Evolutionary conservation across 306 rosid genomes (phyloP).

Genomic region (Cotoneaster glaucophyllus): DNA sequence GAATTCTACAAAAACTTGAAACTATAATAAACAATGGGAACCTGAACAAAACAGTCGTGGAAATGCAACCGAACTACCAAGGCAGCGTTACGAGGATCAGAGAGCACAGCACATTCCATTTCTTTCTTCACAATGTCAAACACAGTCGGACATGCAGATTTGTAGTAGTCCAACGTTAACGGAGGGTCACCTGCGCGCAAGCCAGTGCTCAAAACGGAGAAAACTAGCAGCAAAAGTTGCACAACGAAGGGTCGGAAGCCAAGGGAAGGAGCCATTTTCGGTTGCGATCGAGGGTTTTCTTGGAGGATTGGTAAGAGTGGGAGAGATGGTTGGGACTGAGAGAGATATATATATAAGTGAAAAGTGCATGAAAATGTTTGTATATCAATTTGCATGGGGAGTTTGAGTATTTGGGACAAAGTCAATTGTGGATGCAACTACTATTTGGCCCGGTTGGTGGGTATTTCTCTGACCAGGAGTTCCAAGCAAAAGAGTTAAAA

Average conservation of each 20-base stretch:
- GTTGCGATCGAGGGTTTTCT: conserved; percentile 10
- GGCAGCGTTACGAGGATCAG: conserved; percentile 73
- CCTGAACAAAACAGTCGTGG: conserved; percentile 96
- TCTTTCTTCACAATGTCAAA: conserved; percentile 64
- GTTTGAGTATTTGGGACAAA: conserved; percentile 26
- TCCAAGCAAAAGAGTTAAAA: background rate
- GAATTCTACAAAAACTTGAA: background rate
- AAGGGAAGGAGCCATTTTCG: conserved; percentile 37
- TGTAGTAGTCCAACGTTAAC: conserved; percentile 67
- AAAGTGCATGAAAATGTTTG: conserved; percentile 2
- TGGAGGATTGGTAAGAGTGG: conserved; percentile 21
- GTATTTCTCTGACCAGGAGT: conserved; percentile 38
- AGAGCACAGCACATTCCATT: conserved; percentile 57
- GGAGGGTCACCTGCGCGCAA: conserved; percentile 47
- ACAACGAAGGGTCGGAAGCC: conserved; percentile 16
- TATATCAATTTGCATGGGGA: conserved; percentile 16
- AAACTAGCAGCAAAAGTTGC: conserved; percentile 24
- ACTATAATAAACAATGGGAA: background rate
- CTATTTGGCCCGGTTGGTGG: conserved; percentile 57
- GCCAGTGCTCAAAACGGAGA: conserved; percentile 19
- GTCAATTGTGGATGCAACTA: conserved; percentile 96
- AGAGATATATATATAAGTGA: conserved; percentile 29
- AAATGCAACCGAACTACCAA: conserved; percentile 61
- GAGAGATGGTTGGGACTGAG: conserved; percentile 40
- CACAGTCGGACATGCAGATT: conserved; percentile 65